phyloP scores from a whole-genome alignment of 441 rosid genomes.

The Geranium incanum region DNA sequence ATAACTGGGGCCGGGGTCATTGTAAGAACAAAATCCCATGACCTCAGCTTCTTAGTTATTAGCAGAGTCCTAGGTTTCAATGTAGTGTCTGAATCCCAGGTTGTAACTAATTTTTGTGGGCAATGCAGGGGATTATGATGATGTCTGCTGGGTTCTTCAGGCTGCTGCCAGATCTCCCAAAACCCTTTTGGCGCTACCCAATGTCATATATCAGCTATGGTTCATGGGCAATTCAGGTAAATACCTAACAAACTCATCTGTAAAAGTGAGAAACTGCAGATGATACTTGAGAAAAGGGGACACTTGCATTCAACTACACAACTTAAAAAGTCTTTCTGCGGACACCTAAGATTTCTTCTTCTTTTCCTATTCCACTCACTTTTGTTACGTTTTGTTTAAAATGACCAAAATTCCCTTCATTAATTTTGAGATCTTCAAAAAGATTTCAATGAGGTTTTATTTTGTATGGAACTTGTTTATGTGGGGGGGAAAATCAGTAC shows the following conservation, averaged over 20 bases:
- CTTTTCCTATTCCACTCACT: no score
- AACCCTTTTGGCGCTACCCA: conserved; percentile 86
- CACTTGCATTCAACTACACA: no score
- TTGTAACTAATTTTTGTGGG: conserved; percentile 3
- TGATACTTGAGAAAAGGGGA: no score
- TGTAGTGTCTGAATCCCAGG: neutral
- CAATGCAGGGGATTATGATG: conserved; percentile 75
- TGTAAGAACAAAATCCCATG: conserved; percentile 29
- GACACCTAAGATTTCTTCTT: no score
- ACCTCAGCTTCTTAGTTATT: neutral
- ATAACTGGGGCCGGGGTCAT: conserved; percentile 61
- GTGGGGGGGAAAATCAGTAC: no score
- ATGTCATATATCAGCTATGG: conserved; percentile 75
- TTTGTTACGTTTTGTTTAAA: no score
- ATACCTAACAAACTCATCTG: neutral
- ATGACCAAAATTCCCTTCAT: no score
- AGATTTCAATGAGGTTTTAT: no score
- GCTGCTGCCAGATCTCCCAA: conserved; percentile 71
- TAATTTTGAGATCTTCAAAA: no score
- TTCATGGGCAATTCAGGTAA: conserved; percentile 66
- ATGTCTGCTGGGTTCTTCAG: conserved; percentile 97
- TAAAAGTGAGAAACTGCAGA: neutral
- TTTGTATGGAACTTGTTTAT: no score
- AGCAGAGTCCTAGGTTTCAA: neutral
- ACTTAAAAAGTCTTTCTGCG: no score